Conservation (phyloP, 306 rosid species). For the Medicago truncatula region MtrunA17r5.0-ANR NC_053048.1:45360001-45360500, state of each 20-base stretch:
- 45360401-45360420: constrained; percentile 29
- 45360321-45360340: constrained; percentile 97
- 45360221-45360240: neutral
- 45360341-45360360: constrained; percentile 89
- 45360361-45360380: constrained; percentile 94
- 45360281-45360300: constrained; percentile 94
- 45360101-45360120: neutral
- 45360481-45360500: neutral
- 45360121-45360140: neutral
- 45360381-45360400: constrained; percentile 67
- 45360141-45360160: neutral
- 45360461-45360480: neutral
- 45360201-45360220: constrained; percentile 3
- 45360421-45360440: constrained; percentile 15
- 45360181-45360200: constrained; percentile 13
- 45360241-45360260: constrained; percentile 19
- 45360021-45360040: constrained; percentile 17
- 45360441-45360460: neutral
- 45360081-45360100: neutral
- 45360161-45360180: constrained; percentile 17
- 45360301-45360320: constrained; percentile 97
- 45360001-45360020: constrained; percentile 25
- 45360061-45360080: neutral
- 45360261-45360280: constrained; percentile 33
- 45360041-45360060: neutral